Percentiles rank a stretch among this genome's conserved stretches.
Conservation (phyloP, 352 stramenopile genomes). For the Phytophthora pseudosyringae region DNA sequence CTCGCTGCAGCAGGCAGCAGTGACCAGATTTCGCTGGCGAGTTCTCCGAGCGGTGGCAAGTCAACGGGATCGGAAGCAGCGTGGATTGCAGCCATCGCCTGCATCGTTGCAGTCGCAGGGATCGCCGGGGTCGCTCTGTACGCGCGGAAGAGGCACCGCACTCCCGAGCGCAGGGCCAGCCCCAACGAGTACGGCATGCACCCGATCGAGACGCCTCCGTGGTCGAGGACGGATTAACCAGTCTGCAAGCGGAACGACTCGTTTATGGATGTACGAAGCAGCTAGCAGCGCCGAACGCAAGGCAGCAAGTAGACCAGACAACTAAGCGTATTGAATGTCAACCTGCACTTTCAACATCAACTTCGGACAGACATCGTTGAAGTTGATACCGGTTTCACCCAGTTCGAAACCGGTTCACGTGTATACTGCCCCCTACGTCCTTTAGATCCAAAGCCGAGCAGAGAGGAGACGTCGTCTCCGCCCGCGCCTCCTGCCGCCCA, state of each 20-base stretch:
- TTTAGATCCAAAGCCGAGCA: slow-evolving; percentile 3
- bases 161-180: slow-evolving; percentile 6
- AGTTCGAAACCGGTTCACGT: slow-evolving; percentile 11
- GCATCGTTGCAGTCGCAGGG: slow-evolving; percentile 22
- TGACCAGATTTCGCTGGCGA: slow-evolving; percentile 11
- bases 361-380: not conserved
- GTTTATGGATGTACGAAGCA: not conserved
- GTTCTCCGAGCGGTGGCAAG: slow-evolving; percentile 1
- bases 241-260: no score
- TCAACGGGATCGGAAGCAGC: slow-evolving; percentile 3
- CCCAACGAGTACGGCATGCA: slow-evolving; percentile 28
- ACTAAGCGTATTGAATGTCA: slow-evolving; percentile 21
- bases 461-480: slow-evolving; percentile 6
- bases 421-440: not conserved
- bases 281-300: slow-evolving; percentile 9
- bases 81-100: slow-evolving; percentile 29
- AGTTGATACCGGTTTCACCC: slow-evolving; percentile 7
- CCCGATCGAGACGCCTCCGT: slow-evolving; percentile 30
- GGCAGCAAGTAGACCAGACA: slow-evolving; percentile 8
- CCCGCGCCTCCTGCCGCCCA: not conserved
- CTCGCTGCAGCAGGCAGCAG: slow-evolving; percentile 2
- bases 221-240: slow-evolving; percentile 19
- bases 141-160: slow-evolving; percentile 21
- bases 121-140: slow-evolving; percentile 30
- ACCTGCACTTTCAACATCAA: not conserved